Evolutionary conservation across 1,284 basidiomycete species (phyloP), one percentile per base, ranked within the genome.

Genomic region (Apiotrichum mycotoxinovorans): DNA sequence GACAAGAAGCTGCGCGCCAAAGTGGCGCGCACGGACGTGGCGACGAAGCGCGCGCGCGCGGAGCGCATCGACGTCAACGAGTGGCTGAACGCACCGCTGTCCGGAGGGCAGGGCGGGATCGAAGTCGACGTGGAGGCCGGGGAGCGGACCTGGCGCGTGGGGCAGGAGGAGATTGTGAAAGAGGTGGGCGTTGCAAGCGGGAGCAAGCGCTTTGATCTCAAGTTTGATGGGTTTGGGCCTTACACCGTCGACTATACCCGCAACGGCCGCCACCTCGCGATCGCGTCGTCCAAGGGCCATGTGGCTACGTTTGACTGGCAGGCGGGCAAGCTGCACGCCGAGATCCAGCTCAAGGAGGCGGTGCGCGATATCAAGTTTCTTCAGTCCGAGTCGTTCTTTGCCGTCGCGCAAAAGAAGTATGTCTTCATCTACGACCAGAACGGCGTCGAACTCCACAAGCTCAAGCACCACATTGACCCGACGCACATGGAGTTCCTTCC

Each of bases 291-390:
- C 20, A 83, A 82, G 55, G 94, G 95, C 0, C 92, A 97, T 77
- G 84, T 94, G n/a, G 90, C 91, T 1, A 91, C 92, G 0, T 95
- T 97, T 68, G 93, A 98, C 74, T 95, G 91, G 91, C 87, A 91
- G 74, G 85, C 88, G 0, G 91, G 92, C 0, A 86, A 85, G 42
- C 78, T 98, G 34, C 87, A 92, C 68, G 84, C 88, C 4, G 95
- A 98, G 72, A 81, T 97, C 34, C 91, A 96, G 65, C 80, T 98
- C 7, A 66, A 62, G 58, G 95, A 98, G 78, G 92, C 90, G 82
- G 88, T 83, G 66, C 67, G 92, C 63, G 94, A 97, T 73, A 88
- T 98, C 75, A 91, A 89, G 86, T 98, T 94, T 75, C 79, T 99
- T 12, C 94, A 98, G 72, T 91, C 94, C 68, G 88, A 95, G 55